These are phyloP conservation scores for Aquilaria agallochum DNA, from an alignment of 441 rosid species.

Conservation along the genomic window DNA sequence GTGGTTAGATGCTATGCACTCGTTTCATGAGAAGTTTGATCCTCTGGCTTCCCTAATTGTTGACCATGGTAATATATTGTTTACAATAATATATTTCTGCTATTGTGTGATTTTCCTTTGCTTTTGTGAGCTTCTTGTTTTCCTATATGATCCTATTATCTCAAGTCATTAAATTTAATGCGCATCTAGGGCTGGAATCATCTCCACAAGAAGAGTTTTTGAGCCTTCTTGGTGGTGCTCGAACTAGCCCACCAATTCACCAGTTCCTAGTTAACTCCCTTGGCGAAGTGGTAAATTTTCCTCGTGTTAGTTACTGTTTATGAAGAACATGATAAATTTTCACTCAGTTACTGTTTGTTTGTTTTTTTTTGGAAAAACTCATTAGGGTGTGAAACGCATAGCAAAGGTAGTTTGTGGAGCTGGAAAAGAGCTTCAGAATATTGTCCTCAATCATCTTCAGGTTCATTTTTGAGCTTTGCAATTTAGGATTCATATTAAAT, in stretches of 20 bases:
- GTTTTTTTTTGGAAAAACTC: constrained; percentile 13
- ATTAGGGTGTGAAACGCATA: constrained; percentile 82
- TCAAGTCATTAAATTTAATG: constrained; percentile 18
- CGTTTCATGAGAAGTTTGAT: constrained; percentile 77
- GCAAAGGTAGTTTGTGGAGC: constrained; percentile 82
- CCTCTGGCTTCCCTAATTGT: constrained; percentile 63
- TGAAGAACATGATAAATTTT: constrained; percentile 14
- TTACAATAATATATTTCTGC: constrained; percentile 9
- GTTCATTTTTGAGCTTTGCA: constrained; percentile 30
- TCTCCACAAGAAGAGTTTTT: constrained; percentile 94
- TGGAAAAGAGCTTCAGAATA: constrained; percentile 81
- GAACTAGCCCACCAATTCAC: constrained; percentile 89
- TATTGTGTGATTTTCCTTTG: constrained; percentile 12
- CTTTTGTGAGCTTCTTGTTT: not conserved
- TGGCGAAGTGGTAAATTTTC: constrained; percentile 71
- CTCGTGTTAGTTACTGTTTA: constrained; percentile 17
- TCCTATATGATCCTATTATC: not conserved
- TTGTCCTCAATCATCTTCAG: constrained; percentile 92
- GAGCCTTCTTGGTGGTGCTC: constrained; percentile 87
- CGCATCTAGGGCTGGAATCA: constrained; percentile 66
- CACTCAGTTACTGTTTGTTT: constrained; percentile 6
- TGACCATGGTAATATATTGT: constrained; percentile 57
- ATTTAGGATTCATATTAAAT: not conserved
- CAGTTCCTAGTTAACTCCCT: constrained; percentile 86
- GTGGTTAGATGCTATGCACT: constrained; percentile 88